Conservation (phyloP, 495 filamentous ascomycete genomes). For the Xylaria longipes region DNA sequence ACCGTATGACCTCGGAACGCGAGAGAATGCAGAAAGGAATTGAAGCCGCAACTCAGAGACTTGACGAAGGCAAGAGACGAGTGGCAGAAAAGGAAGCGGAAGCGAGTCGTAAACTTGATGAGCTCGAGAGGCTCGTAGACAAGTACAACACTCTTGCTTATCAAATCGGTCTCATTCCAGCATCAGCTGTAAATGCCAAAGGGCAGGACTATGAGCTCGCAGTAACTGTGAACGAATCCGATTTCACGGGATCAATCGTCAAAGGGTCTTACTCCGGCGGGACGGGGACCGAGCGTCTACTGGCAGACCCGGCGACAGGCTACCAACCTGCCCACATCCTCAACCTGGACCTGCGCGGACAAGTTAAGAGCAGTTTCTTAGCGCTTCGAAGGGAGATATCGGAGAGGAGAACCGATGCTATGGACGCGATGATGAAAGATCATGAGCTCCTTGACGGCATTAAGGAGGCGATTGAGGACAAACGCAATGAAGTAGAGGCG, state of each 20-base stretch:
- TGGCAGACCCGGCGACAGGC: slow-evolving; percentile 80
- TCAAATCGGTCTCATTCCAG: slow-evolving; percentile 86
- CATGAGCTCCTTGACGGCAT: slow-evolving; percentile 90
- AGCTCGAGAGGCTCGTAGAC: slow-evolving; percentile 84
- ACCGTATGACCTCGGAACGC: slow-evolving; percentile 95
- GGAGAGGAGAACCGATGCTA: slow-evolving; percentile 77
- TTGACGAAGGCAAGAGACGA: slow-evolving; percentile 82
- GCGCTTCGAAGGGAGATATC: slow-evolving; percentile 85
- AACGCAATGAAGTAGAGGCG: slow-evolving; percentile 86
- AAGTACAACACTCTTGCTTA: slow-evolving; percentile 93
- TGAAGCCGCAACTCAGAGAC: slow-evolving; percentile 70
- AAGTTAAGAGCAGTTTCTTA: slow-evolving; percentile 78
- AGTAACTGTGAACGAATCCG: slow-evolving; percentile 72
- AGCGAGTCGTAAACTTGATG: slow-evolving; percentile 81
- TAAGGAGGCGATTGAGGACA: slow-evolving; percentile 94
- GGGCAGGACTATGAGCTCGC: slow-evolving; percentile 82
- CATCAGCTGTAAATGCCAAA: slow-evolving; percentile 82
- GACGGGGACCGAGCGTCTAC: slow-evolving; percentile 63
- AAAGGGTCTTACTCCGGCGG: slow-evolving; percentile 55
- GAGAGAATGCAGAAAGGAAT: slow-evolving; percentile 88
- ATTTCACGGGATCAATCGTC: slow-evolving; percentile 75
- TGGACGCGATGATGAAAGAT: slow-evolving; percentile 88
- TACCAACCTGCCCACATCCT: slow-evolving; percentile 89
- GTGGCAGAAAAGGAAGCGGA: slow-evolving; percentile 84
- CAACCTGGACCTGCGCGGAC: slow-evolving; percentile 81